Base-by-base conservation (phyloP, 108 stramenopile species). In the Poteriospumella lacustris region DNA sequence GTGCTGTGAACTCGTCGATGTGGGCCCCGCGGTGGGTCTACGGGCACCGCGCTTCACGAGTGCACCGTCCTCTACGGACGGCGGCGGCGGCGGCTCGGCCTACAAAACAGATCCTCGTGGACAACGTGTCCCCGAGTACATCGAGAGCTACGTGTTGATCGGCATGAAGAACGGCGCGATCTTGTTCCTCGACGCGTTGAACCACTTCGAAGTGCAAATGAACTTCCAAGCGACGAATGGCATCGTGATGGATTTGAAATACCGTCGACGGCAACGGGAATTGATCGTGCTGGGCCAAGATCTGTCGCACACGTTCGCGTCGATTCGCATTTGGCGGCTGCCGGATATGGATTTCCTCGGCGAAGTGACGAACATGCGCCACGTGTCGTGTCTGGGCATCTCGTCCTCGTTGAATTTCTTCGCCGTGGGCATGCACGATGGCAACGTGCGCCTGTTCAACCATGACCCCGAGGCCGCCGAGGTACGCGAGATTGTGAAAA, bases 201-300 rank as follows among this genome's bases (percentile, higher is more conserved):
- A 64, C 36, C 28, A 64, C 36, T 31, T 31, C 36, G 60, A 64
- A 64, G 31, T 64, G 5, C 60, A 64, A 64, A 64, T 64, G 15
- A 64, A 64, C 36, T 64, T 64, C 9, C 60, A 64, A 64, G 60
- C 60, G 28, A 31, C 5, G 28, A 64, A 64, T 64, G 60, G 60
- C 5, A 9, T 24, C 5, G 24, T 64, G 5, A 5, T 3, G 9
- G 60, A 3, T 64, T 12, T 64, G 31, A 64, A 64, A 64, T 64
- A 64, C 36, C 60, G 60, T 31, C 60, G 31, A 34, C 15, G 31
- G 36, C 9, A 3, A 64, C 60, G 31, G 36, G 60, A 64, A 64
- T 64, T 64, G 36, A 34, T 64, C 5, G 60, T 64, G 9, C 36
- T 64, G 36, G 60, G 60, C 9, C 28, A 64, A 64, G 31, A 19